Percentiles rank a stretch among this genome's conserved stretches.
Conservation (phyloP, 192 early-diverging fungal genomes). For the Coemansia sp. region DNA sequence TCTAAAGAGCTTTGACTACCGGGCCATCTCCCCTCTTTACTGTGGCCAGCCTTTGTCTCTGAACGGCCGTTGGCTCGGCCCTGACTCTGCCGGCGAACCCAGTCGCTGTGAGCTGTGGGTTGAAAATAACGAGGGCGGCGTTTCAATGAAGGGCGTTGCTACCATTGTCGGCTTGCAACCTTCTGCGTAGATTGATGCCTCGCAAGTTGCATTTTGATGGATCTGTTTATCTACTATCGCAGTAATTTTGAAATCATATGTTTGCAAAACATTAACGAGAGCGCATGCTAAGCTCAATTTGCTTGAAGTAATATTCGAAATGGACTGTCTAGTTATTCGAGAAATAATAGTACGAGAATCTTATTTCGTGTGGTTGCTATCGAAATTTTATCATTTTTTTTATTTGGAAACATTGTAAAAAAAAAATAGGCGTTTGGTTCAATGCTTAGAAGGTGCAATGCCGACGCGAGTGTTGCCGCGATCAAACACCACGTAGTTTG, state of each 20-base stretch:
- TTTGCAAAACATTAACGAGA: too few species aligned
- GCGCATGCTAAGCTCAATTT: too few species aligned
- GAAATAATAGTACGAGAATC: too few species aligned
- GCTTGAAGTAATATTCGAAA: too few species aligned
- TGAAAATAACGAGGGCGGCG: slow-evolving; percentile 59
- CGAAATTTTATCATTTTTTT: not conserved
- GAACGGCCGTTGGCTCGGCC: slow-evolving; percentile 42
- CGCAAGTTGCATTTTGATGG: too few species aligned
- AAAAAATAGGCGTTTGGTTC: not conserved
- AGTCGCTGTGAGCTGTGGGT: slow-evolving; percentile 71
- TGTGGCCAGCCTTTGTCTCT: slow-evolving; percentile 60
- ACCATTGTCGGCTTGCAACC: slow-evolving; percentile 33
- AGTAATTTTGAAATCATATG: not conserved
- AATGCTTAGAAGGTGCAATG: slow-evolving; percentile 59
- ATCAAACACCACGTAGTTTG: slow-evolving; percentile 66
- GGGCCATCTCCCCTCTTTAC: slow-evolving; percentile 67
- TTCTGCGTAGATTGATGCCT: not conserved
- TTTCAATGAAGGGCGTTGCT: slow-evolving; percentile 71
- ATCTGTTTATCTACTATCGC: not conserved
- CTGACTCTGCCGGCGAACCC: slow-evolving; percentile 25
- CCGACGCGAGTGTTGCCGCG: slow-evolving; percentile 59
- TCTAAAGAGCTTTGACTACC: slow-evolving; percentile 67
- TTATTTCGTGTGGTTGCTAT: not conserved
- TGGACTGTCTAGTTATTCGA: too few species aligned
- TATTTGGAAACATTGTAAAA: not conserved